Evolutionary conservation across 2,329 filamentous ascomycete species (phyloP), one percentile per base, ranked within the genome.

Genomic region (Hypoxylon sp.): DNA sequence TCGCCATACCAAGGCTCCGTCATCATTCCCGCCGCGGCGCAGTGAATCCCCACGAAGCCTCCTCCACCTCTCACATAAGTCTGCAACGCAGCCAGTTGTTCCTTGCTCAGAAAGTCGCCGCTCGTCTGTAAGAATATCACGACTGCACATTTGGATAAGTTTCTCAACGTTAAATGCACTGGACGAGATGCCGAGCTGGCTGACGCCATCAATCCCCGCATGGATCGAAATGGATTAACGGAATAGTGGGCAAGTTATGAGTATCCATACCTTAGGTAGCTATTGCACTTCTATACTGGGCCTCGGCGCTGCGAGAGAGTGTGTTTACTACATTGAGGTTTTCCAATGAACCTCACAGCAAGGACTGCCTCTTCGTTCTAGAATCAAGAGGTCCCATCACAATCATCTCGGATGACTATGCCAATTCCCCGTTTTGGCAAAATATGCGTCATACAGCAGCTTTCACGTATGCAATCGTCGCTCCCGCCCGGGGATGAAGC

Each of bases 31-130:
- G 73, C 72, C 2, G 77, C 72, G 1, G 80, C 79, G 30, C 77
- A 78, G 65, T 83, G 80, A n/a, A 82, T 73, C 21, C 74, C 80
- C 0, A 82, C 79, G 39, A 81, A 71, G 1, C 80, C 79, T 19
- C 78, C 78, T 11, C 81, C 79, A 16, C 58, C 47, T 12, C 67
- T 70, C 25, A 81, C 74, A 41, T 77, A 80, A 3, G 34, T 61
- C 60, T 78, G 71, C 27, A 82, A 67, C 0, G 75, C 77, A 0
- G 61, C 71, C 1, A 82, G 65, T 63, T 82, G 77, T 0, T 65
- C 39, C 0, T 57, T 46, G 25, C 69, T 68, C n/a, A 82, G 70
- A 53, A 81, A 77, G 27, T 79, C 75, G 45, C 80, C 80, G 8
- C 79, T 78, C 4, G 71, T 74, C 43, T 81, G 80, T 7, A 82